Evolutionary conservation across 371 early-diverging fungal species (phyloP), one percentile per base, ranked within the genome.

Genomic region (Syncephalis fuscata): DNA sequence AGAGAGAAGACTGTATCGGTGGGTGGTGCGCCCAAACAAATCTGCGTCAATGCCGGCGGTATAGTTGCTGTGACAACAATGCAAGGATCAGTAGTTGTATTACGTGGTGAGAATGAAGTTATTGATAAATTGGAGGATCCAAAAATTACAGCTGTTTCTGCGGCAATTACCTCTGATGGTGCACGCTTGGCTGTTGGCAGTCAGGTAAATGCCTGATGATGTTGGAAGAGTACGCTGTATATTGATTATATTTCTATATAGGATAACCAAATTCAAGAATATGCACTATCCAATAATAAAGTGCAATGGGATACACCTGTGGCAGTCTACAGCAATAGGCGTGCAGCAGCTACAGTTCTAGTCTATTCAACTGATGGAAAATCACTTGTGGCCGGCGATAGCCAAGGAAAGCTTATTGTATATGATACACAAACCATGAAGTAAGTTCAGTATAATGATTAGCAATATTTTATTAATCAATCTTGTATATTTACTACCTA

Each of bases 381-480:
- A 0, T 57, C 82, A 44, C 54, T 93, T 40, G 94, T 93, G 4
- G 78, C 75, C 0, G 93, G 85, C 24, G 91, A 93, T 56, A 62
- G 76, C 11, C 71, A 73, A 3, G 82, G 94, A 42, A 85, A 80
- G 54, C 82, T 96, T 27, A 58, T 73, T 41, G 80, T 88, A 2
- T 85, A 79, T 51, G 74, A 80, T 48, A 59, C 75, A 0, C 58
- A 0, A 61, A 68, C 0, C 72, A 76, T 27, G 66, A 67, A 24
- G 62, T 68, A 38, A 53, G 52, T 14, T 45, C 25, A 23, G 23
- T 10, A 43, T 52, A 32, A 42, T 48, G 27, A 27, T 16, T 26
- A 52, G 25, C 26, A 19, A 15, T 1, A 52, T 24, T 5, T 16
- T 32, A 21, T 39, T 14, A n/a, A 32, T 48, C 8, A 9, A 10